Evolutionary conservation across 2,329 filamentous ascomycete species (phyloP), one percentile per base, ranked within the genome.

Genomic region (Aschersonia sp.): DNA sequence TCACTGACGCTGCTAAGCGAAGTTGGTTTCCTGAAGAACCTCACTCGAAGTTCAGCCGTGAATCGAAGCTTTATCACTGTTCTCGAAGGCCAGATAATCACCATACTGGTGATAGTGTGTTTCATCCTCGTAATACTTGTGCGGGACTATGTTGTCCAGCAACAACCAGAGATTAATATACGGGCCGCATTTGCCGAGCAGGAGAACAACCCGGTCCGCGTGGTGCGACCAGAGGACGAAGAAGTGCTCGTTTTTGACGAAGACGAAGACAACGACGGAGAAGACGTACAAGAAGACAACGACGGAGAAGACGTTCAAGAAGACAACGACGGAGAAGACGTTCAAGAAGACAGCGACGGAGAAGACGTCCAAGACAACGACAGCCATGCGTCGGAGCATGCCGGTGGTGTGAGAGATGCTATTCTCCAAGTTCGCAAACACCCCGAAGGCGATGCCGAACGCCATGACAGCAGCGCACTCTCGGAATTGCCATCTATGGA

Each of bases 101-200:
- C 90, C 1, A 69, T 96, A 5, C 68, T 94, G 9, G 87, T 97
- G 46, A 90, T 98, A 6, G 76, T 95, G 43, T 88, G 84, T 49
- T 98, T 97, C 63, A 96, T 98, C 50, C 69, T 98, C n/a, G 81
- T 98, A 42, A 98, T 98, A 55, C 68, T 98, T 4, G 96, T 98
- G 44, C 74, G 94, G 44, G 92, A 98, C 67, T 98, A 95, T 76
- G 92, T 98, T 46, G 88, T 98, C 8, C 92, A 98, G 62, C 92
- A 98, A 62, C 92, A 98, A 60, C 92, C 90, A 5, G 83, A 89
- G 53, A 83, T 92, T 55, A 94, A 94, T 57, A 82, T 92, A 70
- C 83, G 80, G 0, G 82, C 75, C 7, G 77, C 76, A 4, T 76
- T 81, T 58, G 78, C 74, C 9, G 75, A 69, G 6, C 57, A 58